These are phyloP conservation scores for Mallotus nudiflorus DNA, from an alignment of 345 rosid species.

Conservation along the genomic window DNA sequence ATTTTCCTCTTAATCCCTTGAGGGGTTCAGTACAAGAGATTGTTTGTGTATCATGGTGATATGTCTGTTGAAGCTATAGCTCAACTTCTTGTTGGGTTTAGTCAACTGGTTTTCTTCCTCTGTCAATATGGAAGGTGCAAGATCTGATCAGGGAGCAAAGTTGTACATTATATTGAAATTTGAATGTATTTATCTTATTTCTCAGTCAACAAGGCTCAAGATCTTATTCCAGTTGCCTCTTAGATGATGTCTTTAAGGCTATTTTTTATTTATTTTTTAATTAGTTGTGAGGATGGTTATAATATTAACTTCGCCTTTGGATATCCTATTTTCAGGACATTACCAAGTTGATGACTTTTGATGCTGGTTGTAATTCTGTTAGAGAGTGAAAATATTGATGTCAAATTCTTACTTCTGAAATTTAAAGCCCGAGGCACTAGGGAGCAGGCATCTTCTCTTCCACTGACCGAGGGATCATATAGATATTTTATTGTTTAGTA, in stretches of 20 bases:
- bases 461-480: not conserved
- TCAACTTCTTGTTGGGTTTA: too few species aligned
- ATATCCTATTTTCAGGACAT: not conserved
- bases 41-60: too few species aligned
- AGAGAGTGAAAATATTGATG: not conserved
- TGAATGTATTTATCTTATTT: too few species aligned
- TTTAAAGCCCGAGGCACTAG: not conserved
- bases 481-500: not conserved
- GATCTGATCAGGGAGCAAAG: too few species aligned
- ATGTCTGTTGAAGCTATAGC: too few species aligned
- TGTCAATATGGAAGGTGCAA: too few species aligned
- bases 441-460: not conserved
- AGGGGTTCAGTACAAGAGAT: too few species aligned
- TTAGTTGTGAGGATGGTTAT: not conserved
- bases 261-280: not conserved
- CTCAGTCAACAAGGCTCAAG: too few species aligned
- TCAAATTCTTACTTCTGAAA: not conserved
- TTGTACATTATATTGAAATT: too few species aligned
- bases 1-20: too few species aligned
- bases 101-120: too few species aligned
- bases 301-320: not conserved
- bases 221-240: not conserved
- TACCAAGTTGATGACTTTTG: not conserved
- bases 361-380: not conserved
- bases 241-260: not conserved